Conservation (phyloP, 345 rosid species). For the Citrus sp. region DNA sequence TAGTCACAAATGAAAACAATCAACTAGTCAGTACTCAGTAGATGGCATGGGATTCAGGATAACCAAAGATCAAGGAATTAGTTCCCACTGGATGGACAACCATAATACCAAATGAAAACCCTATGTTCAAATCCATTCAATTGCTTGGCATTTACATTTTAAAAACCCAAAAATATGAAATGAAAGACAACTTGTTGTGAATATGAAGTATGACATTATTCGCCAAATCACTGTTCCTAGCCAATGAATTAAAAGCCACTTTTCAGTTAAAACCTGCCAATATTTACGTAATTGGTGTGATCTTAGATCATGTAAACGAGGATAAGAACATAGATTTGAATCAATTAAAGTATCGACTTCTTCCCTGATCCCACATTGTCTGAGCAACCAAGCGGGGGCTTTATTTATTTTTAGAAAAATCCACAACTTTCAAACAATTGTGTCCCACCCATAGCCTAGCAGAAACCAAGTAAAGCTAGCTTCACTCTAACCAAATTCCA, state of each 20-base stretch:
- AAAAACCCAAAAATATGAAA: background rate
- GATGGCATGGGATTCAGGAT: background rate
- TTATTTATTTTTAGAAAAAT: background rate
- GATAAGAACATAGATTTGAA: background rate
- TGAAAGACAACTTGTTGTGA: background rate
- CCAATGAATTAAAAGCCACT: background rate
- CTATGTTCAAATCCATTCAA: background rate
- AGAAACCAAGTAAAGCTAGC: background rate
- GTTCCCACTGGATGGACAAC: background rate
- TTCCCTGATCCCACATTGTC: background rate
- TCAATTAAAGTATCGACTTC: background rate
- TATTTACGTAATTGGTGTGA: background rate
- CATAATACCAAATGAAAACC: background rate
- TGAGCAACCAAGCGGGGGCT: background rate
- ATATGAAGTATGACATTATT: background rate
- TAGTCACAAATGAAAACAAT: background rate
- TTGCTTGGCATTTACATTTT: background rate
- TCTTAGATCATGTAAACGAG: background rate
- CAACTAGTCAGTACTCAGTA: constrained; percentile 4
- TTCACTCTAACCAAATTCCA: background rate
- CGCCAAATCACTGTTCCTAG: background rate
- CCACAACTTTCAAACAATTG: background rate
- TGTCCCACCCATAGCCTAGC: background rate
- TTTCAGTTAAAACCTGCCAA: background rate
- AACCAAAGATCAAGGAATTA: background rate